These are phyloP conservation scores for Cordyceps cicadae DNA, from an alignment of 2,329 filamentous ascomycete genomes.

Conservation along the genomic window DNA sequence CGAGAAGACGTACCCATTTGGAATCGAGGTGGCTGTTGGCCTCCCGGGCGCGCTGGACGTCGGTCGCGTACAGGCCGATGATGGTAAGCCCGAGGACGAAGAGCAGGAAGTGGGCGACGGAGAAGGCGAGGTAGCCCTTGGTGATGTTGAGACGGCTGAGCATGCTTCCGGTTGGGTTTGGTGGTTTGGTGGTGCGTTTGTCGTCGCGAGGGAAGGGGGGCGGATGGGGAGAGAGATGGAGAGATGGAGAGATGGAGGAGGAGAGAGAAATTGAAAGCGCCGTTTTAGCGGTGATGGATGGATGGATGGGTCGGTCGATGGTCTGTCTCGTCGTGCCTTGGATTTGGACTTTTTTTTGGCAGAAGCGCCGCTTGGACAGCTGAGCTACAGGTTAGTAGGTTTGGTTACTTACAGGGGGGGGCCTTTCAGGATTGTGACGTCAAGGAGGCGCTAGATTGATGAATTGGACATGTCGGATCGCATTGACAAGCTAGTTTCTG, in stretches of 20 bases:
- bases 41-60: constrained; percentile 49
- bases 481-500: no score
- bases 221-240: neutral
- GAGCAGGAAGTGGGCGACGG: constrained; percentile 62
- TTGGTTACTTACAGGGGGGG: no score
- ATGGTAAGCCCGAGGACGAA: constrained; percentile 70
- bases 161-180: constrained; percentile 13
- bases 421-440: neutral
- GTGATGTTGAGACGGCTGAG: constrained; percentile 40
- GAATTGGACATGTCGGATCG: no score
- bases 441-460: neutral
- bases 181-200: neutral
- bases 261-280: neutral
- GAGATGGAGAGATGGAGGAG: no score
- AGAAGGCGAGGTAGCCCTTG: constrained; percentile 46
- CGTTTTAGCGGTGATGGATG: neutral
- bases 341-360: neutral
- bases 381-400: no score
- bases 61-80: constrained; percentile 67
- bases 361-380: no score
- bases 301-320: neutral
- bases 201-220: neutral
- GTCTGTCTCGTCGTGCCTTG: neutral
- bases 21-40: constrained; percentile 45
- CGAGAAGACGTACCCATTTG: constrained; percentile 76